Evolutionary conservation across 2,329 filamentous ascomycete genomes (phyloP), one percentile per base, ranked within the genome.

Genomic region (Alternaria rosae): DNA sequence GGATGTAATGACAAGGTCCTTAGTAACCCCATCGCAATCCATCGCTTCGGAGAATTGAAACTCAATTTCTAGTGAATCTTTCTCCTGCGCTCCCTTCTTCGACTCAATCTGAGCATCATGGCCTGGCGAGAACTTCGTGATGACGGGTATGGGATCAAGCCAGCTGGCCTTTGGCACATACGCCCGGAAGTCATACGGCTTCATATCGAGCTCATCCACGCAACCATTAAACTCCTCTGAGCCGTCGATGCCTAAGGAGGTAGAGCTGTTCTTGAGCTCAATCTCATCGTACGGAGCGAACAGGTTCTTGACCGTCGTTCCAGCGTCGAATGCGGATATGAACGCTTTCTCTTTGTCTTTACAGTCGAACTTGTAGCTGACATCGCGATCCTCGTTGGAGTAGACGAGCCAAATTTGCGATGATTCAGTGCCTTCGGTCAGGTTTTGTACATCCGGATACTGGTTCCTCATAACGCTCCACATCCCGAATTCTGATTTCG

Each of bases 261-360:
- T 74, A 1, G 80, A 73, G 1, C 86, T 85, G 1, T 75, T 71
- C 51, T 81, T 80, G n/a, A 90, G 77, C 0, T 77, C 83, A 59
- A 85, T 79, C 63, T 87, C 83, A 23, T 88, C 86, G 67, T 86
- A 88, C 0, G 88, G 87, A 69, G 85, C 86, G 72, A 91, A 88
- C 12, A 91, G 71, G 68, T 89, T 89, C 70, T 85, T 87, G 63
- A 91, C 87, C 1, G 81, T 85, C 2, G 83, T 85, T 12, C 82
- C 84, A 3, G 76, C 72, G 12, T 81, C 78, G 59, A 87, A 91
- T 0, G 88, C 86, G 10, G 88, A 79, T 38, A 89, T 78, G 7
- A 44, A 3, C 9, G 42, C 42, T 5, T 15, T 25, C 5, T 44
- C 8, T 20, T 44, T 44, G 13, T 38, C 90, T 87, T 81, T 68